These are phyloP conservation scores for Chrysoporthe puriensis DNA, from an alignment of 2,329 filamentous ascomycete genomes.

Conservation along the genomic window DNA sequence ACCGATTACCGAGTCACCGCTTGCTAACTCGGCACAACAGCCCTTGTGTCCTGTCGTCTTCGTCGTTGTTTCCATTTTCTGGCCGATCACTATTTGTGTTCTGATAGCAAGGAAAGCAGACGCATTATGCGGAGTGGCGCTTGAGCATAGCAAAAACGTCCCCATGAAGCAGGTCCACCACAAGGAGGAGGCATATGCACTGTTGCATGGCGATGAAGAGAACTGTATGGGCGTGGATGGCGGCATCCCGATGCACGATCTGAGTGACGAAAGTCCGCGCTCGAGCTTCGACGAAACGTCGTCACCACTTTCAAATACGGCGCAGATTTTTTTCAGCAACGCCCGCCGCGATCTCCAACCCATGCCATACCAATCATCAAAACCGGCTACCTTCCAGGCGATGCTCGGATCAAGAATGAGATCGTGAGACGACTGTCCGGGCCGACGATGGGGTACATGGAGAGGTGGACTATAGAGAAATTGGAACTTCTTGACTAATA, in stretches of 20 bases:
- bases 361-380: constrained; percentile 12
- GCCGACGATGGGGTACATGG: background rate
- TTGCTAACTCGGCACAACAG: constrained; percentile 1
- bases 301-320: background rate
- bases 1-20: background rate
- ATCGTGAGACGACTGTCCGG: background rate
- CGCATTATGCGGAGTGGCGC: background rate
- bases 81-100: constrained; percentile 14
- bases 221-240: constrained; percentile 9
- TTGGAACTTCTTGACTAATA: background rate
- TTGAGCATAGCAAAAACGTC: background rate
- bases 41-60: constrained; percentile 24
- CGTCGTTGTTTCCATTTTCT: constrained; percentile 21
- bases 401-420: background rate
- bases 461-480: background rate
- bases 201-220: constrained; percentile 17
- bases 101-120: background rate
- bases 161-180: background rate
- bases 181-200: constrained; percentile 9
- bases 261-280: constrained; percentile 11
- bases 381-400: background rate
- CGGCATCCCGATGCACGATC: constrained; percentile 2
- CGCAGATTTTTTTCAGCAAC: background rate
- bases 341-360: background rate
- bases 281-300: constrained; percentile 8